Percentiles rank a stretch among this genome's conserved stretches.
Conservation (phyloP, 805 yeast genomes). For the Saitoella complicata region DNA sequence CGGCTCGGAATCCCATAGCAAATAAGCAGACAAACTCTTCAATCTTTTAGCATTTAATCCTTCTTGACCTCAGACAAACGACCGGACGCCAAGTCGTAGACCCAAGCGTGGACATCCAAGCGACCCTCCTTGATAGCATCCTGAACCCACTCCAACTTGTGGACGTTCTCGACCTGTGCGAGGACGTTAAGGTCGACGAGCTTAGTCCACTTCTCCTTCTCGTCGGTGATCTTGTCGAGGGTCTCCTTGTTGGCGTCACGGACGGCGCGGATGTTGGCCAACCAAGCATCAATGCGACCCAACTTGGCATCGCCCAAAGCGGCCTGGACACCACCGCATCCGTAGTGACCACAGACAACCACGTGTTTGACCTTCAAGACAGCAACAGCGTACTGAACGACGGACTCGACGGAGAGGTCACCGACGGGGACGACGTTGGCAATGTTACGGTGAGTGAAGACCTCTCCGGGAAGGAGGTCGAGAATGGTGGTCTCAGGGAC, state of each 20-base stretch:
- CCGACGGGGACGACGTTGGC: conserved; percentile 57
- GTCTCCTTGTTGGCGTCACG: conserved; percentile 41
- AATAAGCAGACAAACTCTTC: no score
- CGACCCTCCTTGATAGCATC: conserved; percentile 45
- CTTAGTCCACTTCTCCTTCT: conserved; percentile 38
- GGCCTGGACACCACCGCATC: conserved; percentile 87
- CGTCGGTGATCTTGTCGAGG: conserved; percentile 34
- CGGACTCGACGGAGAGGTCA: conserved; percentile 61
- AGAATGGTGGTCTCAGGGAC: conserved; percentile 57
- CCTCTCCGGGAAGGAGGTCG: conserved; percentile 75
- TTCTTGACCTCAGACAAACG: not conserved
- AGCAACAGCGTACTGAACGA: conserved; percentile 76
- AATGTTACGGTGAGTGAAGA: conserved; percentile 75
- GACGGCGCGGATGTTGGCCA: conserved; percentile 47
- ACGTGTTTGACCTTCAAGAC: conserved; percentile 66
- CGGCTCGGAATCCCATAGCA: no score
- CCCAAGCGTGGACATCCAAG: conserved; percentile 64
- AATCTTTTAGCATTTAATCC: no score
- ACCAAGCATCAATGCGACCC: conserved; percentile 60
- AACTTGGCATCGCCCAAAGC: conserved; percentile 46
- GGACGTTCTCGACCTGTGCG: conserved; percentile 51
- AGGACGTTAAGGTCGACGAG: conserved; percentile 64
- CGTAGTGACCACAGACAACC: conserved; percentile 84
- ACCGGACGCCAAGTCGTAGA: conserved; percentile 74
- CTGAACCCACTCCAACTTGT: conserved; percentile 46